These are phyloP conservation scores for Ensete ventricosum DNA, from an alignment of 176 grass and related monocot species.

Conservation along the genomic window DNA sequence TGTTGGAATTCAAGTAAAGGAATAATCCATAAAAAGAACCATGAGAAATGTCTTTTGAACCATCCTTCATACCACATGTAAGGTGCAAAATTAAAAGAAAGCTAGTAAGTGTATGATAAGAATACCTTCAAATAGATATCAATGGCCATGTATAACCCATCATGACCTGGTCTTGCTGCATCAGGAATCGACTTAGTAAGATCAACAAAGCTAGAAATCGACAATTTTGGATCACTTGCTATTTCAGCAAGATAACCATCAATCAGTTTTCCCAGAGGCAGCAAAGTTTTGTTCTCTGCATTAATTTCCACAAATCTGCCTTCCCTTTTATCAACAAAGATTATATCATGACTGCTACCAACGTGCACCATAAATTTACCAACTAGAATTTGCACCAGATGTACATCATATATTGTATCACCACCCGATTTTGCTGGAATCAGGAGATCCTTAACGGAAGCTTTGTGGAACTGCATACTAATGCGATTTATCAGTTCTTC, in stretches of 20 bases:
- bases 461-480: conserved; percentile 72
- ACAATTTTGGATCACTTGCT: conserved; percentile 64
- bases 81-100: too few species aligned
- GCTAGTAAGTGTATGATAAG: too few species aligned
- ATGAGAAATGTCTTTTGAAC: too few species aligned
- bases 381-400: conserved; percentile 67
- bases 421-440: conserved; percentile 35
- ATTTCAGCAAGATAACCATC: conserved; percentile 79
- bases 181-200: conserved; percentile 62
- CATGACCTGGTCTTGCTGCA: conserved; percentile 59
- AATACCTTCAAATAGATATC: conserved; percentile 95
- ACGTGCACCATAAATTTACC: conserved; percentile 53
- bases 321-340: conserved; percentile 46
- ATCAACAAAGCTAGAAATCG: conserved; percentile 60
- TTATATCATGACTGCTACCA: conserved; percentile 26
- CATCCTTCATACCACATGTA: background rate
- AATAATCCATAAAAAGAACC: too few species aligned
- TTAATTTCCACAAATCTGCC: conserved; percentile 61
- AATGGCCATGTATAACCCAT: conserved; percentile 69
- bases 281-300: conserved; percentile 46
- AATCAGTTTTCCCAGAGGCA: conserved; percentile 70
- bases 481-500: conserved; percentile 69
- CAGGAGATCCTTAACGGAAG: conserved; percentile 71
- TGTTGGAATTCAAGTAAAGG: too few species aligned
- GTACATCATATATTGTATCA: conserved; percentile 47